These are phyloP conservation scores for Echinosophora koreensis DNA, from an alignment of 306 rosid species.

Conservation along the genomic window DNA sequence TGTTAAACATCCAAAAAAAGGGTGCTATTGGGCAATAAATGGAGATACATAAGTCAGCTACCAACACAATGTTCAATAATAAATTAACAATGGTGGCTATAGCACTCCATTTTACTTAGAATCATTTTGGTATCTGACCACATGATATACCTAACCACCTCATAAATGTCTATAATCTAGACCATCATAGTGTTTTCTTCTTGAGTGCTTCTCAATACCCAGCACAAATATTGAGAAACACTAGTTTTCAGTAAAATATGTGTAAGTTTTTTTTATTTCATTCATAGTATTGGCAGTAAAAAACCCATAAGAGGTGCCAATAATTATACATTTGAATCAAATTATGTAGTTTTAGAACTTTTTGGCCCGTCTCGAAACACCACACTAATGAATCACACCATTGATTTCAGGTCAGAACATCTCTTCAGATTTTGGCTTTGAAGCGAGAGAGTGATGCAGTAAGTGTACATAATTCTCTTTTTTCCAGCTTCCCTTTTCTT, in stretches of 20 bases:
- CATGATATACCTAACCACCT: background rate
- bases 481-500: slow-evolving; percentile 32
- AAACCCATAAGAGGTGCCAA: slow-evolving; percentile 19
- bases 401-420: slow-evolving; percentile 74
- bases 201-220: background rate
- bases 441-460: slow-evolving; percentile 72
- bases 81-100: slow-evolving; percentile 8
- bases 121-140: slow-evolving; percentile 11
- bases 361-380: slow-evolving; percentile 16
- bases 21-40: background rate
- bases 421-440: slow-evolving; percentile 86
- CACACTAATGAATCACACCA: slow-evolving; percentile 40
- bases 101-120: slow-evolving; percentile 6
- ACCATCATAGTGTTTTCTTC: background rate
- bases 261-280: background rate
- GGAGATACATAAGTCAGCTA: slow-evolving; percentile 4
- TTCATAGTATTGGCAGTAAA: slow-evolving; percentile 11
- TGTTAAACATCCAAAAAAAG: background rate
- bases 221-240: background rate
- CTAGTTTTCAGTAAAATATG: background rate
- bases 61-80: background rate
- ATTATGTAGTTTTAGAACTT: background rate
- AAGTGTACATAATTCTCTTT: slow-evolving; percentile 40
- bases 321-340: slow-evolving; percentile 17
- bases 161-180: slow-evolving; percentile 29